Percentiles rank a stretch among this genome's conserved stretches.
Evolutionary conservation across 495 filamentous ascomycete genomes (phyloP).

Genomic region (Penicillium ochrochloron): DNA sequence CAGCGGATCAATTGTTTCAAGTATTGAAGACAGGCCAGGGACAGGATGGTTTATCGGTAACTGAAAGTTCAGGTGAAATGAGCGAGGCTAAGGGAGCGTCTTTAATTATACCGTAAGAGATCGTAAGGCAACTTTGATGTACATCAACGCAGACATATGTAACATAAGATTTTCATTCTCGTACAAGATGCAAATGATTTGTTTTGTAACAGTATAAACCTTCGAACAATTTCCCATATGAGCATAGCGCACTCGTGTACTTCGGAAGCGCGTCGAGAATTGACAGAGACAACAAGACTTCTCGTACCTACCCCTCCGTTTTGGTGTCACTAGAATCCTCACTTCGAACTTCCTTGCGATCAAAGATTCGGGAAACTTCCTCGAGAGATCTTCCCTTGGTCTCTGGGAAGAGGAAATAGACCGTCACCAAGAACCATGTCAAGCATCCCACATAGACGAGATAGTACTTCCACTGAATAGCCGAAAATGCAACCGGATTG

Average conservation of each 20-base stretch:
- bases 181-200: background rate
- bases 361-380: constrained; percentile 66
- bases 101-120: background rate
- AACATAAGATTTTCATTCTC: background rate
- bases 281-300: background rate
- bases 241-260: constrained; percentile 5
- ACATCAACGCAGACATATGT: background rate
- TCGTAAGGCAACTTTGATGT: too few species aligned
- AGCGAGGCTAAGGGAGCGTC: background rate
- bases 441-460: constrained; percentile 62
- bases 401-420: constrained; percentile 72
- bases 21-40: constrained; percentile 20
- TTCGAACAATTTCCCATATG: background rate
- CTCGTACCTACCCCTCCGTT: background rate
- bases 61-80: background rate
- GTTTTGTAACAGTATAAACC: background rate
- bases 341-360: constrained; percentile 26
- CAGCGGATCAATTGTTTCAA: constrained; percentile 30
- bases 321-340: constrained; percentile 11
- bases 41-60: background rate
- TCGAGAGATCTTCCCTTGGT: constrained; percentile 68
- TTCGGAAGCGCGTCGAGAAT: background rate
- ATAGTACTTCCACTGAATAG: constrained; percentile 61
- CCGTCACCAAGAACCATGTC: constrained; percentile 58
- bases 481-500: constrained; percentile 60